phyloP scores from a whole-genome alignment of 768 basidiomycete species.

The Floccularia luteovirens region DNA sequence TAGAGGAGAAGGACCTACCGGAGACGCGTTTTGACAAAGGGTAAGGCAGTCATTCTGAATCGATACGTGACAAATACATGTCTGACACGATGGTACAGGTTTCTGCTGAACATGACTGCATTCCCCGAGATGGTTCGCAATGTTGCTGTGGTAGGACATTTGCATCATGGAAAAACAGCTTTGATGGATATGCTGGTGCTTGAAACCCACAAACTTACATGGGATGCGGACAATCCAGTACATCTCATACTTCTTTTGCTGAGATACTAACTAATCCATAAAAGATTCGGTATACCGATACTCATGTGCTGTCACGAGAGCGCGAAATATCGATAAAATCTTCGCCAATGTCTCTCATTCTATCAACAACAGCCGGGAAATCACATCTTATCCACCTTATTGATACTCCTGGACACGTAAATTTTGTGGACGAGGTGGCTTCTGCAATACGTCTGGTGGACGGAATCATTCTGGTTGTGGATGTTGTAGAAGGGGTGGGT shows the following conservation, averaged over 20 bases:
- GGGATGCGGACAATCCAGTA: conserved; percentile 89
- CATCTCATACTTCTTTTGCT: neutral
- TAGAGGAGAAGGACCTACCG: conserved; percentile 94
- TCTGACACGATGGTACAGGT: conserved; percentile 38
- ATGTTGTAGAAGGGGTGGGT: conserved; percentile 95
- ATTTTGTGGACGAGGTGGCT: conserved; percentile 98
- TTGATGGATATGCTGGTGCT: conserved; percentile 96
- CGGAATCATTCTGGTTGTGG: conserved; percentile 89
- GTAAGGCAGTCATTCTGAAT: conserved; percentile 33
- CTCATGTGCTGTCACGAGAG: conserved; percentile 81
- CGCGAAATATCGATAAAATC: conserved; percentile 95
- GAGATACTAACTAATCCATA: conserved; percentile 4
- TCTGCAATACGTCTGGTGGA: conserved; percentile 81
- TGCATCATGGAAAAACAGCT: conserved; percentile 97
- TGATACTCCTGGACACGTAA: conserved; percentile 97
- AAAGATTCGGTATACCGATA: conserved; percentile 93
- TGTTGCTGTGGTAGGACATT: conserved; percentile 91
- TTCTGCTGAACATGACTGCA: conserved; percentile 83
- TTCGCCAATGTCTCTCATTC: conserved; percentile 89
- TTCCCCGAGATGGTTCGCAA: conserved; percentile 96
- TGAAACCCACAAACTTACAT: conserved; percentile 91
- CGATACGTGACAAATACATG: neutral
- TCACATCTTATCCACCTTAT: conserved; percentile 91
- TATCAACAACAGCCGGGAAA: conserved; percentile 81
- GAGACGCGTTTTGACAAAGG: conserved; percentile 97